A percentile compares a stretch with the other conserved stretches of the same genome.
Conservation (phyloP, 805 yeast genomes). For the Teunomyces lycoperdinae region DNA sequence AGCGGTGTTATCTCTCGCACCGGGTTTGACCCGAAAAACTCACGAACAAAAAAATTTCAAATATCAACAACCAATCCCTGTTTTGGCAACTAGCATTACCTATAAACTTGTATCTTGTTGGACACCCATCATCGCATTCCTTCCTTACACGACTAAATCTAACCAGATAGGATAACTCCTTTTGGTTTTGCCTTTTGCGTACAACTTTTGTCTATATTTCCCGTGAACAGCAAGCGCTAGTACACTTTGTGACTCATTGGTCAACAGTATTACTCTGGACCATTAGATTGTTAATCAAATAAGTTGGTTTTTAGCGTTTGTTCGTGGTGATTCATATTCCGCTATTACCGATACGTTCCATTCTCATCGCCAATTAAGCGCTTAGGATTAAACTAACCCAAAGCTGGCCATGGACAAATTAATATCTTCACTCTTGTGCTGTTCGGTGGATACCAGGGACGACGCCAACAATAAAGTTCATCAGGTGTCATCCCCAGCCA, state of each 20-base stretch:
- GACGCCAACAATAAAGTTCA: constrained; percentile 30
- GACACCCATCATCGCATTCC: background rate
- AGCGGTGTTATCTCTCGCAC: constrained; percentile 1
- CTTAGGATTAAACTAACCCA: background rate
- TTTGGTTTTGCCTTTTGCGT: background rate
- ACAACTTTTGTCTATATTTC: background rate
- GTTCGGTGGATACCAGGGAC: constrained; percentile 34
- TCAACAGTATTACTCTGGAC: too few species aligned
- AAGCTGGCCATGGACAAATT: constrained; percentile 24
- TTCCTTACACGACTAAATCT: background rate
- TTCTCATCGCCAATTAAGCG: background rate
- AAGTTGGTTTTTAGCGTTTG: background rate
- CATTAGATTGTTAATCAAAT: background rate
- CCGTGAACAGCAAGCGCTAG: background rate
- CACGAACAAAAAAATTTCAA: constrained; percentile 3
- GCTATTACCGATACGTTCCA: background rate
- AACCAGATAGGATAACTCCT: background rate
- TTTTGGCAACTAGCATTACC: background rate
- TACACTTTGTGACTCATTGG: background rate
- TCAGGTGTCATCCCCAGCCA: constrained; percentile 8
- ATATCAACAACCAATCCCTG: constrained; percentile 3
- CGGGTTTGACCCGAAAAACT: constrained; percentile 1
- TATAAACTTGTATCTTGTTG: background rate
- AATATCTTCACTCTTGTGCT: constrained; percentile 35
- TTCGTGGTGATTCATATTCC: background rate